Evolutionary conservation across 768 basidiomycete species (phyloP), one percentile per base, ranked within the genome.

Genomic region (Phanerochaete carnosa): DNA sequence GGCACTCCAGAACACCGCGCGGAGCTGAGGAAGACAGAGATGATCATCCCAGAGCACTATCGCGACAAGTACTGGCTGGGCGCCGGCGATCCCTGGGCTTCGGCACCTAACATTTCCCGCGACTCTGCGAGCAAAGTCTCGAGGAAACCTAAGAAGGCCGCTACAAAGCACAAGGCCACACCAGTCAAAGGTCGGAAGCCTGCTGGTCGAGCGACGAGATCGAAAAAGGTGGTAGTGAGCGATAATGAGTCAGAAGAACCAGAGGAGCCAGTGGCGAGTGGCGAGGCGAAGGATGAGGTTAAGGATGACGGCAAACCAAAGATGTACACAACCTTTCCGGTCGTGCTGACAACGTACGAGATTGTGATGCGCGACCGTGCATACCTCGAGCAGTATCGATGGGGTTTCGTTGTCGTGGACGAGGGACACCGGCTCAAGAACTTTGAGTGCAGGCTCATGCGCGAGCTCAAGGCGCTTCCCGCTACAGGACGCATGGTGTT

Each of bases 371-470:
- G 84, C 61, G 91, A 97, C 72, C 83, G 87, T 30, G 73, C 78
- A 37, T 82, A 87, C 66, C 80, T 90, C 55, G 73, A 77, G 49
- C 81, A 80, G 60, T 91, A 90, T 70, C 75, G 83, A 45, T 93
- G 90, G 89, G 87, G 91, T 26, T 97, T 95, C 70, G 93, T 98
- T 70, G 92, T 98, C 61, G 96, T 99, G 2, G 94, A 95, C 70
- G 94, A 96, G 74, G 94, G 96, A 0, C 97, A 99, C 74, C 80
- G 96, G 25, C 73, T 99, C 70, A 98, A 98, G 79, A 99, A 99
- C 68, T 79, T 96, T 60, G 85, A 98, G 68, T 94, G 94, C 74
- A 89, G 85, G 76, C 83, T 98, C 16, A 92, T 98, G 74, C 81
- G 82, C 60, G 94, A 96, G 72, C 89, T 99, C 65, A 95, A 95